A percentile compares a stretch with the other conserved stretches of the same genome.
phyloP scores from a whole-genome alignment of 371 early-diverging fungal species.

The Dinochytrium kinnereticum region DNA sequence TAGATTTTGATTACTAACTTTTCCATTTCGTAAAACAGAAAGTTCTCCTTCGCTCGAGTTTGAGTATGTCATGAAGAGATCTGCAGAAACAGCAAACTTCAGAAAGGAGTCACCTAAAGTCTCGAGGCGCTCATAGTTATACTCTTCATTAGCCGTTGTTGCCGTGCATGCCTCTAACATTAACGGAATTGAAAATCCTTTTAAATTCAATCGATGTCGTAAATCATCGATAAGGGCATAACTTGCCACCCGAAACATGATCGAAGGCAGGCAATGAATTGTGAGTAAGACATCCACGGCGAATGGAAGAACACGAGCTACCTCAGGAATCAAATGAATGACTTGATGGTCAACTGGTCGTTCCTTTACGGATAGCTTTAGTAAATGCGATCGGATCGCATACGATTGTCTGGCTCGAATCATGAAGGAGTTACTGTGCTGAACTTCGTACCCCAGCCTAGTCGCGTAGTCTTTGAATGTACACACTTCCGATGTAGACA shows the following conservation, averaged over 20 bases:
- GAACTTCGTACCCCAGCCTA: slow-evolving; percentile 40
- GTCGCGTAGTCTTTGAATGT: slow-evolving; percentile 41
- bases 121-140: slow-evolving; percentile 94
- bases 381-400: not conserved
- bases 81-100: slow-evolving; percentile 78
- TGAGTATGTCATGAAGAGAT: slow-evolving; percentile 74
- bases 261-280: slow-evolving; percentile 71
- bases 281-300: slow-evolving; percentile 62
- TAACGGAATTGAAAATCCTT: slow-evolving; percentile 46
- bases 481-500: not conserved
- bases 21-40: slow-evolving; percentile 68
- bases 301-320: slow-evolving; percentile 56
- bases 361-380: not conserved
- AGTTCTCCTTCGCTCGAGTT: slow-evolving; percentile 81
- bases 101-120: slow-evolving; percentile 93
- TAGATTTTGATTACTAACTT: slow-evolving; percentile 80
- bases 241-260: slow-evolving; percentile 72
- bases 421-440: slow-evolving; percentile 22
- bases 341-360: not conserved
- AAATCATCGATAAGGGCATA: slow-evolving; percentile 66
- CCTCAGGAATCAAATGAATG: slow-evolving; percentile 61
- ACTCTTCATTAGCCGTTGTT: slow-evolving; percentile 71
- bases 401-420: not conserved
- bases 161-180: slow-evolving; percentile 79
- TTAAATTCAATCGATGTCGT: slow-evolving; percentile 50